These are phyloP conservation scores for Thelonectria blattea DNA, from an alignment of 2,329 filamentous ascomycete species.

Conservation along the genomic window DNA sequence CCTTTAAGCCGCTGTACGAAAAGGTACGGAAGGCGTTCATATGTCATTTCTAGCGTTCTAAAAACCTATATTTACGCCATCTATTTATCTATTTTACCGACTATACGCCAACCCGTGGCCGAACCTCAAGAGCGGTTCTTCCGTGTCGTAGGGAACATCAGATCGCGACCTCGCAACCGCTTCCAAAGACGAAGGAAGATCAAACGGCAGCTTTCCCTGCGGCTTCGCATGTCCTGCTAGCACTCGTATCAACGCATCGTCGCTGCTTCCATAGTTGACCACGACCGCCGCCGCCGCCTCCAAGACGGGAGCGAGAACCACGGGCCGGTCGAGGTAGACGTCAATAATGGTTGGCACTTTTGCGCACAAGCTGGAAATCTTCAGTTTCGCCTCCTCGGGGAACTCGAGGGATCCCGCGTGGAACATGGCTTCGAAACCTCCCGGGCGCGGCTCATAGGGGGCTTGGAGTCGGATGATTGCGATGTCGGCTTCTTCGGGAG, in stretches of 20 bases:
- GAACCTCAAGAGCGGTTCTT: constrained; percentile 39
- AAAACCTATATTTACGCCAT: background rate
- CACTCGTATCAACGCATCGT: constrained; percentile 52
- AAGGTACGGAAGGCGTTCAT: background rate
- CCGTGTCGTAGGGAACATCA: constrained; percentile 40
- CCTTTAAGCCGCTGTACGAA: background rate
- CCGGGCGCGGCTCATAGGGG: constrained; percentile 44
- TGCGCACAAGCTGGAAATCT: constrained; percentile 43
- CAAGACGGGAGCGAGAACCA: constrained; percentile 49
- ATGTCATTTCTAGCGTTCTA: background rate
- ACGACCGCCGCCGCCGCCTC: constrained; percentile 48
- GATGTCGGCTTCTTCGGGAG: constrained; percentile 47
- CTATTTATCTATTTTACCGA: background rate
- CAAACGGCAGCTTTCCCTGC: constrained; percentile 45
- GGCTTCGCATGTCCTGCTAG: constrained; percentile 48
- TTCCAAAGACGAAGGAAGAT: constrained; percentile 51
- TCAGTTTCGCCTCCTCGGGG: constrained; percentile 37
- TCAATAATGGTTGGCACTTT: constrained; percentile 51
- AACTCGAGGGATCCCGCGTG: constrained; percentile 51
- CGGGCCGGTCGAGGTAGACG: constrained; percentile 50
- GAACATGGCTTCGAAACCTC: constrained; percentile 47
- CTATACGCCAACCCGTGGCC: constrained; percentile 44
- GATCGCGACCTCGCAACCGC: constrained; percentile 46
- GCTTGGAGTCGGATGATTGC: constrained; percentile 49
- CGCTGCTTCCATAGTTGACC: constrained; percentile 48